phyloP scores from a whole-genome alignment of 1,284 basidiomycete genomes.

The Takashimella koratensis region DNA sequence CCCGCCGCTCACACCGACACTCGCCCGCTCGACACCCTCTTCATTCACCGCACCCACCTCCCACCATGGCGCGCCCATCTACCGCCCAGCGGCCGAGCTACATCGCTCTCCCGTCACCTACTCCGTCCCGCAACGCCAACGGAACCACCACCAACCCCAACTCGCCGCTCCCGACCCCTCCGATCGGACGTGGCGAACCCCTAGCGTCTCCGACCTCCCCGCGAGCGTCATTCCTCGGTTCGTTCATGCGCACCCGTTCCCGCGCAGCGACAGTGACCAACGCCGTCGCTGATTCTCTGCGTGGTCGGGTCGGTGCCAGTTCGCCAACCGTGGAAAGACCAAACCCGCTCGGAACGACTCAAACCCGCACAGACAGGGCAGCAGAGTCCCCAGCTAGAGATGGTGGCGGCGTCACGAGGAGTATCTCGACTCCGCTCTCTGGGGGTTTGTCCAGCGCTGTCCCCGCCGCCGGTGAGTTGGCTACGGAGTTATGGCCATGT shows the following conservation, averaged over 20 bases:
- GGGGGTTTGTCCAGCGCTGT: neutral
- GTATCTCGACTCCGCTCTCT: slow-evolving; percentile 31
- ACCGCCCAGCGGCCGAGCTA: neutral
- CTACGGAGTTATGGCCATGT: too few relatives aligned
- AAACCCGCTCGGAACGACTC: slow-evolving; percentile 16
- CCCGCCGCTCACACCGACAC: neutral
- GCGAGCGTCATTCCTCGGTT: slow-evolving; percentile 41
- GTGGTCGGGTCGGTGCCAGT: slow-evolving; percentile 9
- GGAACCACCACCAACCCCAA: neutral
- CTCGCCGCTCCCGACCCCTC: neutral
- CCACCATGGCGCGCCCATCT: neutral
- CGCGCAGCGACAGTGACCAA: slow-evolving; percentile 40
- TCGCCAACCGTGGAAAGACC: slow-evolving; percentile 21
- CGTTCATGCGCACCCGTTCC: slow-evolving; percentile 43
- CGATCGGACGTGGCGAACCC: neutral
- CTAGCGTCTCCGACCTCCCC: slow-evolving; percentile 39
- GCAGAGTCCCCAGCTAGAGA: slow-evolving; percentile 1
- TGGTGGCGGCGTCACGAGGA: slow-evolving; percentile 31
- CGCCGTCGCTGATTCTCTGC: slow-evolving; percentile 15
- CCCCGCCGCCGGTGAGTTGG: neutral
- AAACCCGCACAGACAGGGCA: slow-evolving; percentile 1
- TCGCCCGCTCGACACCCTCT: neutral
- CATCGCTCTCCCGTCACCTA: neutral
- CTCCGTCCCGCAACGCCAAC: neutral
- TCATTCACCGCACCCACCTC: neutral